These are phyloP conservation scores for Thielaviopsis musarum DNA, from an alignment of 2,329 filamentous ascomycete species.

Conservation along the genomic window DNA sequence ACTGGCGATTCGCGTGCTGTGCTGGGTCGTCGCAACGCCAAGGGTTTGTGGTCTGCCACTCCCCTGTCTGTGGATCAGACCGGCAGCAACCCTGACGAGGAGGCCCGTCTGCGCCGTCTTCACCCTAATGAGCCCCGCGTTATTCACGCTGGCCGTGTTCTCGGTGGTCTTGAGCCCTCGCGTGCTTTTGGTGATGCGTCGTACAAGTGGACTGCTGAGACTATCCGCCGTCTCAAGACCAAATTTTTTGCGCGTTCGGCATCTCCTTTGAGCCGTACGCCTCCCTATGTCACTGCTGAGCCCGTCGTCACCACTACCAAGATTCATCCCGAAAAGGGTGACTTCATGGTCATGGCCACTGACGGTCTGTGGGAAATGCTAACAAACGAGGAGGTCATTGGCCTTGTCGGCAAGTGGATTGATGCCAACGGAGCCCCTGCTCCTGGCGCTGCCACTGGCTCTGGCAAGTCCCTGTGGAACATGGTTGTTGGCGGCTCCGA, in stretches of 20 bases:
- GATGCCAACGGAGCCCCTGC: conserved; percentile 48
- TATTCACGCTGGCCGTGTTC: conserved; percentile 71
- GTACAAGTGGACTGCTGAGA: conserved; percentile 88
- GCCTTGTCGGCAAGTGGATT: conserved; percentile 91
- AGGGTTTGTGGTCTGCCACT: conserved; percentile 84
- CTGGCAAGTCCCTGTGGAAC: conserved; percentile 49
- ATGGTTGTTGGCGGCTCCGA: conserved; percentile 31
- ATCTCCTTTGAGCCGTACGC: conserved; percentile 65
- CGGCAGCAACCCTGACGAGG: conserved; percentile 73
- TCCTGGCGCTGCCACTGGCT: conserved; percentile 39
- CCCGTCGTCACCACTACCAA: conserved; percentile 87
- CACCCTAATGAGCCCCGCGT: conserved; percentile 85
- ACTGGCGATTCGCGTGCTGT: conserved; percentile 95
- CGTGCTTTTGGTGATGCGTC: conserved; percentile 90
- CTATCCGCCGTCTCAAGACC: conserved; percentile 63
- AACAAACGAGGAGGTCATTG: conserved; percentile 94
- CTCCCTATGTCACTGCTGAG: conserved; percentile 93
- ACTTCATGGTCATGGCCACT: conserved; percentile 92
- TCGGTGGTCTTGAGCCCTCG: conserved; percentile 82
- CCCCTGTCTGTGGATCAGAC: conserved; percentile 88
- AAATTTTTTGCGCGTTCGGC: conserved; percentile 78
- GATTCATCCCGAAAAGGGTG: conserved; percentile 73
- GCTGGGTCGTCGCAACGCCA: conserved; percentile 58
- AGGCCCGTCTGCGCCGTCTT: conserved; percentile 61
- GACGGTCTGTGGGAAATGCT: conserved; percentile 99